These are phyloP conservation scores for Gnetum montanum DNA, from an alignment of 75 land plant genomes.

Conservation along the genomic window DNA sequence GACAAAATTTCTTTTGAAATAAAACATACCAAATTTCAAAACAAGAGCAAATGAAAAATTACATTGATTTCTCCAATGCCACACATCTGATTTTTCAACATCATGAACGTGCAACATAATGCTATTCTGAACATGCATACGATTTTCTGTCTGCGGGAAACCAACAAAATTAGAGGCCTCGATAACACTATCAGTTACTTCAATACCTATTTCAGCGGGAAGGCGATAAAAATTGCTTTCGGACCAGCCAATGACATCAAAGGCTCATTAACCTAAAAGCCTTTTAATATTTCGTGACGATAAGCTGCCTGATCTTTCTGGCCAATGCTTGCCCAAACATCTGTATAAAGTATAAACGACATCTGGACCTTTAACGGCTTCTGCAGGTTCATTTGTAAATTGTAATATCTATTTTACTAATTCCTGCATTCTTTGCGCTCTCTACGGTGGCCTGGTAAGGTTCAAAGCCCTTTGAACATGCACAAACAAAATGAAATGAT, in stretches of 20 bases:
- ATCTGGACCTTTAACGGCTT: constrained; percentile 82
- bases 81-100: too few relatives aligned
- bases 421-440: constrained; percentile 59
- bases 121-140: constrained; percentile 99
- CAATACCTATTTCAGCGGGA: constrained; percentile 93
- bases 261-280: constrained; percentile 89
- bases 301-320: constrained; percentile 91
- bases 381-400: constrained; percentile 73
- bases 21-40: too few relatives aligned
- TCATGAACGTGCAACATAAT: constrained; percentile 81
- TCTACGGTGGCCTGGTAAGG: constrained; percentile 73
- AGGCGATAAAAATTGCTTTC: constrained; percentile 88
- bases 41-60: too few relatives aligned
- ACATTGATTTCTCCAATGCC: too few relatives aligned
- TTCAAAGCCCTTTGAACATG: constrained; percentile 91
- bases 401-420: constrained; percentile 84
- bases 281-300: constrained; percentile 73
- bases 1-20: too few relatives aligned
- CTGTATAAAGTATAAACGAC: constrained; percentile 92
- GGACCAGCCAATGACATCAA: constrained; percentile 89
- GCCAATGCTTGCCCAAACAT: constrained; percentile 99
- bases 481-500: constrained; percentile 96
- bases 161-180: constrained; percentile 91
- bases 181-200: constrained; percentile 85
- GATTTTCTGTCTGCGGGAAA: constrained; percentile 93